Base-by-base conservation (phyloP, 2,329 filamentous ascomycete genomes). In the Fusarium virguliforme region DNA sequence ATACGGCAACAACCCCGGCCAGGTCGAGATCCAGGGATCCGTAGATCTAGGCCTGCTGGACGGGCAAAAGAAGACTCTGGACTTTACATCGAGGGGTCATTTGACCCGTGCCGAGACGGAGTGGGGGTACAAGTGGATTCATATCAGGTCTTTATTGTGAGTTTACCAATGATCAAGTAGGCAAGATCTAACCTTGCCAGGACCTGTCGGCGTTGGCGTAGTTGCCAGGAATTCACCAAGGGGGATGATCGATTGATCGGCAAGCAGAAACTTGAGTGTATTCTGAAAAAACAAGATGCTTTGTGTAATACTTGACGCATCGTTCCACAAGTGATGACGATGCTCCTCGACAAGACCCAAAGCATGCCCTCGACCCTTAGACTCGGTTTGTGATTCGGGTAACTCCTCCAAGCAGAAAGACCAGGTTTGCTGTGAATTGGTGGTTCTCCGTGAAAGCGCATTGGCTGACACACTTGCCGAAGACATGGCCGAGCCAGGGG, bases 71-170 rank as follows among this genome's bases (percentile, higher is more conserved):
- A 53, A 24, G 30, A 32, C 28, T 18, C 48, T 53, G 13, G n/a
- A 4, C 48, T 53, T 32, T 8, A 24, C 48, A 0, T 32, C 48
- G 0, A 53, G 4, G 4, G 48, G 28, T 18, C 48, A 53, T 8
- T 15, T 53, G n/a, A 34, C 48, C 30, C 30, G 15, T 8, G 48
- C 22, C 13, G 48, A 53, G 12, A 22, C 43, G n/a, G 24, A 30
- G 24, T 48, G 48, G 48, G 48, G 48, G 15, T 53, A 35, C 48
- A 53, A 24, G 30, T 34, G 28, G 32, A 53, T 18, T 53, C 32
- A 34, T 53, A 53, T 35, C 48, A 53, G 10, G 48, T 53, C 30
- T 53, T 48, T 30, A 48, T 48, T 48, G 43, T 48, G 15, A 48
- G 43, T 30, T 48, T 48, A 10, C 24, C 15, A 15, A 48, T 6